Percentiles rank a stretch among this genome's conserved stretches.
Evolutionary conservation across 129 eudicot species (phyloP).

Genomic region (Tanacetum coccineum): DNA sequence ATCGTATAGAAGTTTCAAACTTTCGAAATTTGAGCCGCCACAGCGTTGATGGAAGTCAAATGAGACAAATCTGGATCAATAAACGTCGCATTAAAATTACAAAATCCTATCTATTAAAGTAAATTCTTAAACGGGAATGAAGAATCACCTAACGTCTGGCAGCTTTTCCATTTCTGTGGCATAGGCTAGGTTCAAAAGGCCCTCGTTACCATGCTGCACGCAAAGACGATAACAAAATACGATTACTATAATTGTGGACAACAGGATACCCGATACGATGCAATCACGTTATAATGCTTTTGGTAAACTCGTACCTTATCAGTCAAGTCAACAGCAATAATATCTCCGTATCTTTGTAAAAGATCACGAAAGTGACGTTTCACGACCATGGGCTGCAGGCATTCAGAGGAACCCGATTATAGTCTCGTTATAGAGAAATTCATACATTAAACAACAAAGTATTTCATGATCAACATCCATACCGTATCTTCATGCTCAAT

Average conservation of each 20-base stretch:
- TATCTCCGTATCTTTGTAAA: constrained; percentile 83
- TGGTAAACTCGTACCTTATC: constrained; percentile 54
- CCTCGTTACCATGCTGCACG: constrained; percentile 90
- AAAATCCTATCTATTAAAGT: background rate
- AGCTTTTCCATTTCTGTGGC: constrained; percentile 90
- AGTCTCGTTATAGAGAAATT: constrained; percentile 2
- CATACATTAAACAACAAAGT: constrained; percentile 1
- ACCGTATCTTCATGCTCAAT: constrained; percentile 88
- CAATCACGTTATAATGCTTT: constrained; percentile 5
- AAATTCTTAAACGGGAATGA: background rate
- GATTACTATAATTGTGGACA: background rate
- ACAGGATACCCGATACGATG: background rate
- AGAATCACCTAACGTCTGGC: constrained; percentile 68
- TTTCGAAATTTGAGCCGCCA: constrained; percentile 65
- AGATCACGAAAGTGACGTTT: constrained; percentile 97
- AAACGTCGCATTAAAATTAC: background rate
- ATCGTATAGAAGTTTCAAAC: constrained; percentile 64
- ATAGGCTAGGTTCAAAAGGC: constrained; percentile 61
- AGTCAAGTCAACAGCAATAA: constrained; percentile 82
- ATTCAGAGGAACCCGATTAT: background rate
- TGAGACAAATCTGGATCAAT: constrained; percentile 64
- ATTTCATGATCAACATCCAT: constrained; percentile 24
- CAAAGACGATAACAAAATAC: constrained; percentile 14
- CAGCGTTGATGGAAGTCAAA: constrained; percentile 90
- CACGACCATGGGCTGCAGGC: constrained; percentile 64